Percentiles rank a stretch among this genome's conserved stretches.
Conservation (phyloP, 2,329 filamentous ascomycete genomes). For the Fusarium cyanostomum region DNA sequence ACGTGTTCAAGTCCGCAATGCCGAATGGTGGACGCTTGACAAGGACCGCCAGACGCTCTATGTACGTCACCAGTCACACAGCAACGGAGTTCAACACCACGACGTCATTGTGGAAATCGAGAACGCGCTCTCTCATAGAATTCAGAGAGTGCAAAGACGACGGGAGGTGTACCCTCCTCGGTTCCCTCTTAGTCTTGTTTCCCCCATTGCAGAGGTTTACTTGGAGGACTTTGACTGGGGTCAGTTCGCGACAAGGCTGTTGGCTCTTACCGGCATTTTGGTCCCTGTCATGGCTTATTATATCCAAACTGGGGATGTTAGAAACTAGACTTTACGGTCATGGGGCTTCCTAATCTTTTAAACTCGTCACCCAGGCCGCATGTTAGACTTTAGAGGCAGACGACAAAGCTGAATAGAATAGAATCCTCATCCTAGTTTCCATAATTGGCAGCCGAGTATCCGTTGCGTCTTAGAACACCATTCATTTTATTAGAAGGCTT, state of each 20-base stretch:
- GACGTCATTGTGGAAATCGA: conserved; percentile 40
- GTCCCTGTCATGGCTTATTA: neutral
- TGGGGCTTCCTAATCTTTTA: too few species aligned
- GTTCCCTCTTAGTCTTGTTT: conserved; percentile 24
- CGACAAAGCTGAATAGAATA: neutral
- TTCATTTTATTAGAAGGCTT: too few species aligned
- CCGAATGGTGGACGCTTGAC: conserved; percentile 48
- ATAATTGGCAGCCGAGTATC: too few species aligned
- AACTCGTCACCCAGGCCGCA: neutral
- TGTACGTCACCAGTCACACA: conserved; percentile 32
- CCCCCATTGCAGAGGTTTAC: conserved; percentile 27
- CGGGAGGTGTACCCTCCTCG: conserved; percentile 23
- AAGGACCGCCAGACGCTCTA: conserved; percentile 44
- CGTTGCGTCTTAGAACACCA: too few species aligned
- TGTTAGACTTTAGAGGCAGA: neutral
- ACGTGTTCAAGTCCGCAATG: conserved; percentile 41
- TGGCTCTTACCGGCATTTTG: conserved; percentile 8
- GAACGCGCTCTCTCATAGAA: conserved; percentile 36
- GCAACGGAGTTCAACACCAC: conserved; percentile 17
- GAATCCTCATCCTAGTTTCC: too few species aligned
- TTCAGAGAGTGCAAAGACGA: conserved; percentile 17
- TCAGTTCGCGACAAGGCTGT: conserved; percentile 6
- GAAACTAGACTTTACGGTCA: too few species aligned
- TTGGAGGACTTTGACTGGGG: conserved; percentile 33
- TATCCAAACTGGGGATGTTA: neutral